A percentile compares a stretch with the other conserved stretches of the same genome.
Evolutionary conservation across 2,329 filamentous ascomycete species (phyloP).

Genomic region (Scopulariopsis brevicaulis): DNA sequence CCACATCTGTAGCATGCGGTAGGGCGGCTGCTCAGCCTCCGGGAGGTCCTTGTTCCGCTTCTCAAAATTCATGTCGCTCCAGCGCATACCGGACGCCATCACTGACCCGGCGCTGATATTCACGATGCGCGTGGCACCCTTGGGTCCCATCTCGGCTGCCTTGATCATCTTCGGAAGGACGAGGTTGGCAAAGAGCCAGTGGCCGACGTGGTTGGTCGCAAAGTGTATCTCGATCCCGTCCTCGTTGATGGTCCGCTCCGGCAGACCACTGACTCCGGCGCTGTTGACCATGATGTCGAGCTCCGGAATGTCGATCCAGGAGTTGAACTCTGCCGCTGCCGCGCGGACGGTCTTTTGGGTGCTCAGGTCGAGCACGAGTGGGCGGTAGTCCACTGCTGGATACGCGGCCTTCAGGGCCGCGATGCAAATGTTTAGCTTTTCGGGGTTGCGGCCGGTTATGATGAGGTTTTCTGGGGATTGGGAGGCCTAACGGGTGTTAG

Average conservation of each 20-base stretch:
- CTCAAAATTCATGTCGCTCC: slow-evolving; percentile 29
- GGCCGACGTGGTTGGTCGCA: slow-evolving; percentile 24
- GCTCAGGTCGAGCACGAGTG: slow-evolving; percentile 24
- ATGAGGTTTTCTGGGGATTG: slow-evolving; percentile 22
- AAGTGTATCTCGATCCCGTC: slow-evolving; percentile 26
- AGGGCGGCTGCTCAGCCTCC: slow-evolving; percentile 8
- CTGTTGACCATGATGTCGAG: slow-evolving; percentile 9
- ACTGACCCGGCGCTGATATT: slow-evolving; percentile 29
- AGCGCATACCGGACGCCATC: slow-evolving; percentile 19
- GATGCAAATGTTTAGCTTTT: slow-evolving; percentile 23
- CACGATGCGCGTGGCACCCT: slow-evolving; percentile 23
- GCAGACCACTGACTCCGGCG: slow-evolving; percentile 20
- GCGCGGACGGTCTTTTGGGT: slow-evolving; percentile 23
- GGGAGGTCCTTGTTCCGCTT: slow-evolving; percentile 15
- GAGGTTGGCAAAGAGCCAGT: slow-evolving; percentile 23
- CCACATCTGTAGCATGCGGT: slow-evolving; percentile 7
- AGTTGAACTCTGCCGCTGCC: slow-evolving; percentile 20
- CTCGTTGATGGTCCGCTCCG: slow-evolving; percentile 15
- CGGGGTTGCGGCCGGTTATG: slow-evolving; percentile 24
- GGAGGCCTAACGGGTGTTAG: slow-evolving; percentile 7
- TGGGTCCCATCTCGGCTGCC: slow-evolving; percentile 13
- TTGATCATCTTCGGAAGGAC: slow-evolving; percentile 21
- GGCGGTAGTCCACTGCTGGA: slow-evolving; percentile 19
- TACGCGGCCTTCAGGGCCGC: slow-evolving; percentile 18
- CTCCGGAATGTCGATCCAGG: slow-evolving; percentile 14